Base-by-base conservation (phyloP, 345 rosid species). In the Zanthoxylum bungeanum region DNA sequence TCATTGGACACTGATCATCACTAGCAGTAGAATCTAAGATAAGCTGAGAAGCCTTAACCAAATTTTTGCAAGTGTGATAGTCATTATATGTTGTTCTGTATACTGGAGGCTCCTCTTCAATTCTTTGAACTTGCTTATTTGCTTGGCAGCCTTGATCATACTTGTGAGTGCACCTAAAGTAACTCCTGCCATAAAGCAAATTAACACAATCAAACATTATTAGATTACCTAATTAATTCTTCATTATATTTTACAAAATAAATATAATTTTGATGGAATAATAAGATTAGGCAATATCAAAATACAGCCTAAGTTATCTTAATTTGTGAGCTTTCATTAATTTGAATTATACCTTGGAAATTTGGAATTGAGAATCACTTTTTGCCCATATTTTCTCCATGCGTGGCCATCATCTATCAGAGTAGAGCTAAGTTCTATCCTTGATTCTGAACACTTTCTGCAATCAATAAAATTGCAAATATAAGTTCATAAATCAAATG, bases 321-420 rank as follows among this genome's bases (percentile, higher is more conserved):
- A 44, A 34, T 58, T 58, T 58, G 34, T 2, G 9, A 28, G 36
- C n/a, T 28, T 27, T 4, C 25, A 55, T 40, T 5, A 4, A n/a
- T n/a, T 34, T 36, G 71, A 52, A 64, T 52, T 17, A 37, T 28
- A 85, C 92, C 92, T 86, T 24, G 90, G 87, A 42, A 65, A 74
- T 27, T 75, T 83, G 60, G 87, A 57, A 7, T 83, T 44, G 33
- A 81, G 85, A 62, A 88, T 86, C 46, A 12, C 39, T 68, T 88
- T 88, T 66, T 88, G 90, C 4, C 92, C 92, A 64, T 88, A 88
- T 64, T 88, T 88, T 74, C 92, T 86, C 92, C 92, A 88, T 4
- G 87, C 87, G 74, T 71, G 50, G 3, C 90, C 87, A 55, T 88
- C 92, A 7, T 86, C 86, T 19, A 27, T 2, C 16, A 74, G 60